Conservation (phyloP, 768 basidiomycete genomes). For the Collybia mongolica region DNA sequence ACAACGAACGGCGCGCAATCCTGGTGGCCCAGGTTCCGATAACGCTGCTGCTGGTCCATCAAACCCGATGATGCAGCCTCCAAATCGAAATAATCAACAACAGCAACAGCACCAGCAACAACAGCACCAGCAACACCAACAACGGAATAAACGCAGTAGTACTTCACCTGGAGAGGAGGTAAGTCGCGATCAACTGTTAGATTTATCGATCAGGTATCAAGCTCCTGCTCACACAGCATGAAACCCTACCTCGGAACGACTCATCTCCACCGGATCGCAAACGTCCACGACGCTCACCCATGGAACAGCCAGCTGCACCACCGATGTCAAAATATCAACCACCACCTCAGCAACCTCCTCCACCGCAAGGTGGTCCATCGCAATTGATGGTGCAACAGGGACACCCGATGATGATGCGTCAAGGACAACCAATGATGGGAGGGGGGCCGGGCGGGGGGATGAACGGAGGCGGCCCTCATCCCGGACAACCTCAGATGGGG, state of each 20-base stretch:
- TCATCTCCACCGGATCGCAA: constrained; percentile 59
- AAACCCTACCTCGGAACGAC: constrained; percentile 45
- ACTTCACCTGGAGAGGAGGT: constrained; percentile 67
- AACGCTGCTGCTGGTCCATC: constrained; percentile 45
- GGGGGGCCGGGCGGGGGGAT: constrained; percentile 23
- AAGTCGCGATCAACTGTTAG: constrained; percentile 8
- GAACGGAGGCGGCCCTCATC: constrained; percentile 20
- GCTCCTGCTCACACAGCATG: constrained; percentile 34
- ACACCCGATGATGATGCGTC: constrained; percentile 22
- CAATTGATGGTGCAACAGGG: constrained; percentile 33
- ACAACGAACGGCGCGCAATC: constrained; percentile 16
- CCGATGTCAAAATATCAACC: constrained; percentile 23
- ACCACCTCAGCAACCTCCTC: constrained; percentile 27
- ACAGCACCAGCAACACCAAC: constrained; percentile 33
- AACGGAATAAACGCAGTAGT: constrained; percentile 50
- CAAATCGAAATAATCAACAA: constrained; percentile 30
- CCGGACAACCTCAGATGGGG: constrained; percentile 24
- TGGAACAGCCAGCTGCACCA: constrained; percentile 41
- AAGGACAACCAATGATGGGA: constrained; percentile 39
- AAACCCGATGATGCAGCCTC: constrained; percentile 29
- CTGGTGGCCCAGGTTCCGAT: constrained; percentile 18
- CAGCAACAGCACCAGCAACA: constrained; percentile 22
- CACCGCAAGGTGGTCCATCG: constrained; percentile 27
- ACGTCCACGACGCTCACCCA: constrained; percentile 49
- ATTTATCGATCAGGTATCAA: constrained; percentile 1